These are phyloP conservation scores for Stagonosporopsis tanaceti DNA, from an alignment of 2,329 filamentous ascomycete genomes.

Conservation along the genomic window DNA sequence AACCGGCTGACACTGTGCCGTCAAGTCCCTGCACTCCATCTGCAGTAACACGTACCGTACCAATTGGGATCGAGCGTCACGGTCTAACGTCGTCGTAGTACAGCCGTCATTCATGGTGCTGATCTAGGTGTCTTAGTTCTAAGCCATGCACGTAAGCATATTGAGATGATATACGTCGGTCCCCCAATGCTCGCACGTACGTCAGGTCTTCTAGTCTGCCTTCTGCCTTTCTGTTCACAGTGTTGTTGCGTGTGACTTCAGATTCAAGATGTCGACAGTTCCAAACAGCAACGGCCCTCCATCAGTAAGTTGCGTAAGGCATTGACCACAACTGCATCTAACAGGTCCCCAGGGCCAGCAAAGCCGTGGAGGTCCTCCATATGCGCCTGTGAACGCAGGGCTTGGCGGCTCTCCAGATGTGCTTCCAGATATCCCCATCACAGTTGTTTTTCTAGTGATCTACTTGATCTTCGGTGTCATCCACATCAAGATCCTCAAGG, in stretches of 20 bases:
- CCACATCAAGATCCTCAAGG: conserved; percentile 53
- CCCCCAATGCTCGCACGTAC: conserved; percentile 15
- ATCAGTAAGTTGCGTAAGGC: conserved; percentile 15
- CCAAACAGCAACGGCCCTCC: conserved; percentile 15
- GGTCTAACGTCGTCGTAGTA: conserved; percentile 10
- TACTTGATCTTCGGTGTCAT: conserved; percentile 51
- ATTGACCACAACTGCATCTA: background rate
- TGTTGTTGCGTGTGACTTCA: background rate
- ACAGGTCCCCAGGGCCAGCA: conserved; percentile 23
- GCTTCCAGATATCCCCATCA: conserved; percentile 53
- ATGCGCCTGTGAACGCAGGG: conserved; percentile 36
- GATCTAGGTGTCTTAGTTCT: conserved; percentile 15
- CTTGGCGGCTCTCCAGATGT: conserved; percentile 41
- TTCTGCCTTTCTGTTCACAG: conserved; percentile 1
- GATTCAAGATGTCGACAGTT: conserved; percentile 25
- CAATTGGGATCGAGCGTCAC: conserved; percentile 8
- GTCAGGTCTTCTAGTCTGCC: conserved; percentile 1
- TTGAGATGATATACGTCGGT: conserved; percentile 11
- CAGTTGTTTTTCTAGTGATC: conserved; percentile 51
- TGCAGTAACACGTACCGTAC: conserved; percentile 11
- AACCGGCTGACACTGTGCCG: conserved; percentile 11
- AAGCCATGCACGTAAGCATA: conserved; percentile 15
- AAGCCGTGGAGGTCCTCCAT: conserved; percentile 34
- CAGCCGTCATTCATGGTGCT: conserved; percentile 17
- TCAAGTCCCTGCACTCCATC: conserved; percentile 12